phyloP scores from a whole-genome alignment of 371 early-diverging fungal genomes.

The Saksenaea vasiformis region DNA sequence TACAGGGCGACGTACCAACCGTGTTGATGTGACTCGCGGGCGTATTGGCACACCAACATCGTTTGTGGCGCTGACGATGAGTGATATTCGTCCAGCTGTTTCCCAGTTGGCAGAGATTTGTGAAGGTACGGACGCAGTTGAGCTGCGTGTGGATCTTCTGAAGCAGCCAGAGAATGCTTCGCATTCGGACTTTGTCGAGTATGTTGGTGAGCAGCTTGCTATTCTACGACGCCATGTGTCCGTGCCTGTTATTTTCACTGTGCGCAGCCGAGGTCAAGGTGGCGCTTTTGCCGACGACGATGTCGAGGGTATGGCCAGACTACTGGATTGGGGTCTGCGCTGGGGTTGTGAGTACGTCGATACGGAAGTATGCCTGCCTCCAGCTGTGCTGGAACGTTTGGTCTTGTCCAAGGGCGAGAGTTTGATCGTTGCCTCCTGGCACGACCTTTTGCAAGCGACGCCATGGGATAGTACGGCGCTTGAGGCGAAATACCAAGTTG shows the following conservation, averaged over 20 bases:
- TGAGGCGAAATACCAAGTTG: slow-evolving; percentile 56
- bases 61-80: slow-evolving; percentile 89
- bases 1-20: slow-evolving; percentile 52
- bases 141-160: slow-evolving; percentile 92
- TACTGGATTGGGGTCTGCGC: slow-evolving; percentile 70
- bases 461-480: slow-evolving; percentile 67
- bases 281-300: slow-evolving; percentile 80
- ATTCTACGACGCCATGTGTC: slow-evolving; percentile 66
- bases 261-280: slow-evolving; percentile 86
- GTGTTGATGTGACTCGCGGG: slow-evolving; percentile 29
- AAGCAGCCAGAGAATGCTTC: slow-evolving; percentile 38
- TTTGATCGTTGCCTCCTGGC: slow-evolving; percentile 87
- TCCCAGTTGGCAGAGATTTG: slow-evolving; percentile 59
- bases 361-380: slow-evolving; percentile 72
- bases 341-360: slow-evolving; percentile 96
- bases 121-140: slow-evolving; percentile 88
- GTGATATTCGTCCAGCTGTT: slow-evolving; percentile 61
- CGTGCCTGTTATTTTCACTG: slow-evolving; percentile 92
- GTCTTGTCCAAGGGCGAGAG: slow-evolving; percentile 57
- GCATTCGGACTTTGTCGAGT: slow-evolving; percentile 52
- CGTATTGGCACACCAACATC: slow-evolving; percentile 60
- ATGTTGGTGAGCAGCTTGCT: slow-evolving; percentile 79
- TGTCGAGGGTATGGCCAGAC: slow-evolving; percentile 61
- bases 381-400: slow-evolving; percentile 51
- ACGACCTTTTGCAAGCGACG: slow-evolving; percentile 71